Percentiles rank a stretch among this genome's conserved stretches.
phyloP scores from a whole-genome alignment of 805 yeast genomes.

The Yamadazyma takamatsuzukensis region DNA sequence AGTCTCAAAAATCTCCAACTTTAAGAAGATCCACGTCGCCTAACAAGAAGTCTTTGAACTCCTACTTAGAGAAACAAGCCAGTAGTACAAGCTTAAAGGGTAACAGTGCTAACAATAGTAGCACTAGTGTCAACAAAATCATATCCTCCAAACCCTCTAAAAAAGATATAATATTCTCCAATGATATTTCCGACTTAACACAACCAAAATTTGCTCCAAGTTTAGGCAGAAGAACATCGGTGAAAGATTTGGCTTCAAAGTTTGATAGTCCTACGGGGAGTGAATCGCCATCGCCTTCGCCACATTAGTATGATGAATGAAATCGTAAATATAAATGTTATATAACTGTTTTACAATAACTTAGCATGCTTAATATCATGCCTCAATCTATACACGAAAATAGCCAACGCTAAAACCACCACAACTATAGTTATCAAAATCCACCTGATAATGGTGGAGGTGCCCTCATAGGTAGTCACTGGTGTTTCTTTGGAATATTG shows the following conservation, averaged over 20 bases:
- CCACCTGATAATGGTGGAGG: conserved; percentile 28
- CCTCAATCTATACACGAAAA: conserved; percentile 51
- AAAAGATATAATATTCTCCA: conserved; percentile 24
- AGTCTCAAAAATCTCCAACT: conserved; percentile 10
- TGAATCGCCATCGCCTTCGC: conserved; percentile 12
- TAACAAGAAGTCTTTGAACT: conserved; percentile 30
- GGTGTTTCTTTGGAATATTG: conserved; percentile 19
- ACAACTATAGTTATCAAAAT: conserved; percentile 38
- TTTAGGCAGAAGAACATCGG: conserved; percentile 28
- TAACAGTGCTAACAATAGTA: too few relatives aligned
- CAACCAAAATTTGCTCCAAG: conserved; percentile 27
- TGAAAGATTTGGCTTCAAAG: conserved; percentile 28
- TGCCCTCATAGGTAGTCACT: conserved; percentile 4
- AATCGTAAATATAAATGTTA: too few relatives aligned
- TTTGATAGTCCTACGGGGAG: conserved; percentile 16
- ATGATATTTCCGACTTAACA: conserved; percentile 15
- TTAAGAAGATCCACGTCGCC: conserved; percentile 39
- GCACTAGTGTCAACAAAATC: conserved; percentile 6
- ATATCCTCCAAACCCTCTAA: conserved; percentile 20
- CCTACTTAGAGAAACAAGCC: conserved; percentile 11
- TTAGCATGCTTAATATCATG: conserved; percentile 63
- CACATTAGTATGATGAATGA: too few relatives aligned
- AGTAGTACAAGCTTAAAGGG: too few relatives aligned
- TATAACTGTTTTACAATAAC: conserved; percentile 43
- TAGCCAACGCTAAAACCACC: conserved; percentile 37